Base-by-base conservation (phyloP, 139 green algal species). In the Chloropicon primus region DNA sequence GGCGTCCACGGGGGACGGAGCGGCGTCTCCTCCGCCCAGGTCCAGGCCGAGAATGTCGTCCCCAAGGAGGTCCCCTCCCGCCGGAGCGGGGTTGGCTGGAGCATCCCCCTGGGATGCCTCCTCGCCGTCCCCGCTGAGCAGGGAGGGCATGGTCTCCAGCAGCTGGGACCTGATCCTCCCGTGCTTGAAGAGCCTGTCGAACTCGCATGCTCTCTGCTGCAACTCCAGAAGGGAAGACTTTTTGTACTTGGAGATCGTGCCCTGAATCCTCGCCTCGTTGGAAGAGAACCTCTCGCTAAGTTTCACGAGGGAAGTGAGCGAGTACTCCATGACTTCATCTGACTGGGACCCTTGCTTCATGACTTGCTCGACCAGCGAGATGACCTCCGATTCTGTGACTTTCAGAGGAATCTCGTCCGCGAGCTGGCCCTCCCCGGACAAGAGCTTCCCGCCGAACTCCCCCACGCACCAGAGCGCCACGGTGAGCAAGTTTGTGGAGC, bases 371-470 rank as follows among this genome's bases (percentile, higher is more conserved):
- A 94, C 76, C 29, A 87, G 22, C 1, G 22, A 26, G 71, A 93
- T 83, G 25, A 94, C 78, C 0, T 93, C 91, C 0, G 27, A 71
- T 74, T 91, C 84, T 24, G 73, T 79, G 10, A 84, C 76, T 25
- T 27, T 28, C n/a, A 91, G 28, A 1, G 82, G 25, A 29, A 84
- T 28, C 82, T 97, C 90, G 3, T 82, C 91, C 71, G 91, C 84
- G 79, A 94, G 84, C 81, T 91, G 78, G 1, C 71, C 81, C 25
- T 71, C 27, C 28, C 82, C 79, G 2, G 83, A 53, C 53, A 93
- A 73, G 79, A 98, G 87, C 85, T 94, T 86, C 79, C 98, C 94
- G 0, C 93, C 93, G 85, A 92, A 98, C 86, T 94, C 94, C 72
- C 94, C 94, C 1, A 97, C 77, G 73, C 80, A 89, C 95, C 95